A percentile compares a stretch with the other conserved stretches of the same genome.
Evolutionary conservation across 2,329 filamentous ascomycete species (phyloP).

Genomic region (Fusarium mexicanum): DNA sequence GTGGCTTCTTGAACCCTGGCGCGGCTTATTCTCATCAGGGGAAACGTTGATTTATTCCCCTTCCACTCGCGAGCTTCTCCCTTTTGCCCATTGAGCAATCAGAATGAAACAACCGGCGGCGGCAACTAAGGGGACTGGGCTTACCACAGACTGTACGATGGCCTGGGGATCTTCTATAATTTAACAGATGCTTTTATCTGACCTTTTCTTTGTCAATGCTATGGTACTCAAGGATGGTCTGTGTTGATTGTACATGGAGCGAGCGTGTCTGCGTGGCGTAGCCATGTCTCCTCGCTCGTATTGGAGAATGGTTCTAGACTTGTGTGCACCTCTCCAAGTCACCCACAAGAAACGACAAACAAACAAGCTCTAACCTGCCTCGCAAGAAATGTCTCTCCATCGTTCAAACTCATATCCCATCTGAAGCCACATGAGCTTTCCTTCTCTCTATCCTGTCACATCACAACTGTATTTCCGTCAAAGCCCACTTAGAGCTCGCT

Average conservation of each 20-base stretch:
- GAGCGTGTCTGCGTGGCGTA: constrained; percentile 23
- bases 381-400: constrained; percentile 36
- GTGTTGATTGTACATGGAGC: constrained; percentile 26
- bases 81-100: constrained; percentile 36
- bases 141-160: background rate
- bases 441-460: constrained; percentile 11
- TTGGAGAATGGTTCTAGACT: background rate
- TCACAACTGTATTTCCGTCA: constrained; percentile 25
- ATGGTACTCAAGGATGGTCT: background rate
- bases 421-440: constrained; percentile 26
- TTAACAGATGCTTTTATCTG: background rate
- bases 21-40: constrained; percentile 27
- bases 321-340: background rate
- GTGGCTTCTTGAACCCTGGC: constrained; percentile 18
- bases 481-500: constrained; percentile 31
- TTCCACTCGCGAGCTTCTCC: constrained; percentile 22
- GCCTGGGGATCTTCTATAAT: background rate
- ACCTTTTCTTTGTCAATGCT: constrained; percentile 14
- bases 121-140: constrained; percentile 27
- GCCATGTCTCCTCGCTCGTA: constrained; percentile 12
- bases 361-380: constrained; percentile 29
- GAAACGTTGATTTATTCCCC: constrained; percentile 13
- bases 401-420: constrained; percentile 30
- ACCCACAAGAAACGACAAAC: constrained; percentile 5
- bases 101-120: constrained; percentile 37